Evolutionary conservation across 73 alveolate genomes (phyloP), one percentile per base, ranked within the genome.

Genomic region (Paramecium caudatum): DNA sequence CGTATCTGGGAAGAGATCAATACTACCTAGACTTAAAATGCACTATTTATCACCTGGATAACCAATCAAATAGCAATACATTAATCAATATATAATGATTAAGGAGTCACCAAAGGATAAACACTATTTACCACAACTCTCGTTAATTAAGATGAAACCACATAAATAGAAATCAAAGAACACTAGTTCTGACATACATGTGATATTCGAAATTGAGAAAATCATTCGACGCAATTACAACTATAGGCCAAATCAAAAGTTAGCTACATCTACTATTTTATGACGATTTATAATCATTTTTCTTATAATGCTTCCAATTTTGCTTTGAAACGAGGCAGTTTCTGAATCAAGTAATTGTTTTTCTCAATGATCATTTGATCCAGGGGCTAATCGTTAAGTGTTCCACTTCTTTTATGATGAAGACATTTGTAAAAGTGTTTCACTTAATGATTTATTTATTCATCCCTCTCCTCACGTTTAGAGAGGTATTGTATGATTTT

Each of bases 381-480:
- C 34, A 65, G 34, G 7, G 83, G 83, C 15, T 65, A 30, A 10
- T 65, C 83, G 30, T 55, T 55, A 1, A 55, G 23, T 55, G 80
- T 55, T 36, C 50, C 50, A 33, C 49, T 65, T 36, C 83, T 65
- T 36, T 65, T 65, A 36, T 65, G 83, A 32, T 65, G 4, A 46
- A 65, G 16, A 65, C 19, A 43, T 33, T 36, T 30, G 34, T 65
- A 65, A 36, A 65, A 30, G 10, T 65, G 32, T 30, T 65, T 65
- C 2, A 65, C 83, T 65, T 65, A 21, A 5, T 10, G 17, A 1
- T 7, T 33, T 25, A 65, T 30, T 65, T 30, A 1, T 3, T 65
- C 83, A 10, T 65, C 83, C 34, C 83, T 65, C 39, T 65, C 83
- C 0, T 65, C 83, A 32, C 83, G 23, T 65, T 65, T 65, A 32